Conservation (phyloP, 129 eudicot species). For the Chrysanthemum seticuspe region DNA sequence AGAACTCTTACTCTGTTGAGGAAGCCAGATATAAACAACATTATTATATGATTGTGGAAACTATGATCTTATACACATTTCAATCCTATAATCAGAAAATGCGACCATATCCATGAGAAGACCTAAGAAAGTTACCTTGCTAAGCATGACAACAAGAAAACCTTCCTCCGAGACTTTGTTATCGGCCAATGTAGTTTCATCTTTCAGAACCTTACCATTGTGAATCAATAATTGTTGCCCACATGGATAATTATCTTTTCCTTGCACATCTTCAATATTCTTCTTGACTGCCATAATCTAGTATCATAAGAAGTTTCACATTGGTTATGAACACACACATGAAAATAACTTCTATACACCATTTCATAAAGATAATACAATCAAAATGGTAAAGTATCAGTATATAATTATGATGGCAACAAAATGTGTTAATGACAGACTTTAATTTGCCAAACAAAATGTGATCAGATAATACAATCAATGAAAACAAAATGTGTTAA, state of each 20-base stretch:
- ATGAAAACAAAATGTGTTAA: constrained; percentile 5
- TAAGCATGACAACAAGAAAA: constrained; percentile 96
- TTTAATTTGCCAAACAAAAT: no score
- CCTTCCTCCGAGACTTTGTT: constrained; percentile 94
- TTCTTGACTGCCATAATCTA: constrained; percentile 95
- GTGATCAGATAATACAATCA: background rate
- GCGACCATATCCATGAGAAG: background rate
- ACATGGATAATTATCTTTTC: constrained; percentile 94
- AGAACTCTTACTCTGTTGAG: constrained; percentile 58
- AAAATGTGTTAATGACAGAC: no score
- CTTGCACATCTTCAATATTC: constrained; percentile 87
- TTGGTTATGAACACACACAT: constrained; percentile 1
- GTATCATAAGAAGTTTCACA: constrained; percentile 10
- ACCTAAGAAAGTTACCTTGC: constrained; percentile 62
- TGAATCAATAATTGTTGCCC: constrained; percentile 91
- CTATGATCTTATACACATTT: background rate
- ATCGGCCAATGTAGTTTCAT: constrained; percentile 82
- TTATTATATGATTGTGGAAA: constrained; percentile 8
- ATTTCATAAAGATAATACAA: background rate
- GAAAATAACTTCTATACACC: constrained; percentile 2
- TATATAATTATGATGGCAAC: no score
- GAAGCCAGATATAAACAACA: background rate
- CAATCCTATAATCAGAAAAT: background rate
- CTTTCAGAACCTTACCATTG: constrained; percentile 95
- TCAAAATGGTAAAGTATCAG: background rate